phyloP scores from a whole-genome alignment of 2,329 filamentous ascomycete species.

The Alternaria triticina region DNA sequence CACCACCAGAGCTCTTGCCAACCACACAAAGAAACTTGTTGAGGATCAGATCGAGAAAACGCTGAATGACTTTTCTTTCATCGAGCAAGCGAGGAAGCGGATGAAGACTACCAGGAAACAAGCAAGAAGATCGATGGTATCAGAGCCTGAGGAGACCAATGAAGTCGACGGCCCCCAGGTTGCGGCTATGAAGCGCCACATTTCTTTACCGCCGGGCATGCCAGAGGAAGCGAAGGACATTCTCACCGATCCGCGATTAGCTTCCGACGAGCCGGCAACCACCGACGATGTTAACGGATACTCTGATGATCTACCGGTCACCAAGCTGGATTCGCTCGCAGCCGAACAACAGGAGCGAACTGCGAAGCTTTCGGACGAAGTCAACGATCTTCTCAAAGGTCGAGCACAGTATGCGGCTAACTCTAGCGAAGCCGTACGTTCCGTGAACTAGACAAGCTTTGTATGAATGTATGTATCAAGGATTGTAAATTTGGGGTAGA shows the following conservation, averaged over 20 bases:
- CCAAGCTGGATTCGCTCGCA: neutral
- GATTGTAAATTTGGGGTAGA: neutral
- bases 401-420: neutral
- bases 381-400: neutral
- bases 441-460: neutral
- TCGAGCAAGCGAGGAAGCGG: slow-evolving; percentile 14
- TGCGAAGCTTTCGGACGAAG: slow-evolving; percentile 1
- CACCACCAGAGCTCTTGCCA: slow-evolving; percentile 73
- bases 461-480: neutral
- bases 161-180: neutral
- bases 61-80: slow-evolving; percentile 63
- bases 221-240: slow-evolving; percentile 21
- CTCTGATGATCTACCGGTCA: slow-evolving; percentile 17
- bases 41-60: slow-evolving; percentile 76
- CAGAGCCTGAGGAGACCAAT: neutral
- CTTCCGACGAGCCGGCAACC: slow-evolving; percentile 1
- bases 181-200: neutral
- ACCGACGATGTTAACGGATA: slow-evolving; percentile 25
- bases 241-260: slow-evolving; percentile 18
- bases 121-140: slow-evolving; percentile 8
- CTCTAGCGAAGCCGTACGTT: neutral
- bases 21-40: slow-evolving; percentile 77
- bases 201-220: slow-evolving; percentile 11
- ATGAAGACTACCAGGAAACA: slow-evolving; percentile 10
- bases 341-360: neutral